Conservation (phyloP, 805 yeast genomes). For the Candida ulmi region DNA sequence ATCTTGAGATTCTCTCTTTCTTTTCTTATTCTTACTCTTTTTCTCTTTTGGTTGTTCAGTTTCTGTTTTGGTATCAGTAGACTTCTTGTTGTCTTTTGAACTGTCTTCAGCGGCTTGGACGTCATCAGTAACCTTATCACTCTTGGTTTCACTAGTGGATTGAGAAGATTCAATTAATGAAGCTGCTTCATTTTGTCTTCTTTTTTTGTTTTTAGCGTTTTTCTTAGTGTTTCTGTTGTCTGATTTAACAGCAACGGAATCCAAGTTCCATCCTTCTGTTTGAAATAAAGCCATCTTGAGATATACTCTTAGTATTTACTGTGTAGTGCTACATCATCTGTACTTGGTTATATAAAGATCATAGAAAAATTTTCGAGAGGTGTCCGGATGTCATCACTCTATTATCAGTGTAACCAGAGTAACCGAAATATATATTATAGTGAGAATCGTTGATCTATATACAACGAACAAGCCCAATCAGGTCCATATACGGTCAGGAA, state of each 20-base stretch:
- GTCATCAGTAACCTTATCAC: slow-evolving; percentile 1
- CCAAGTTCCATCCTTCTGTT: slow-evolving; percentile 79
- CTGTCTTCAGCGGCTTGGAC: slow-evolving; percentile 4
- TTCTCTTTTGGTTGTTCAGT: slow-evolving; percentile 6
- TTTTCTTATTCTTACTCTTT: slow-evolving; percentile 8
- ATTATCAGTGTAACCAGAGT: no score
- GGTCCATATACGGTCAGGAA: no score
- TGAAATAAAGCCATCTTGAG: slow-evolving; percentile 60
- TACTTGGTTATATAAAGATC: background rate
- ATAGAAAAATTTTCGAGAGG: background rate
- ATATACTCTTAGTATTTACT: no score
- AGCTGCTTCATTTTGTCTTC: slow-evolving; percentile 13
- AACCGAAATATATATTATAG: no score
- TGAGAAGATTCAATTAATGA: slow-evolving; percentile 4
- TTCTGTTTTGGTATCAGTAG: slow-evolving; percentile 6
- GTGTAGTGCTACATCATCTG: background rate
- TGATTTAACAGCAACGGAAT: slow-evolving; percentile 43
- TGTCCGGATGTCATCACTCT: slow-evolving; percentile 3
- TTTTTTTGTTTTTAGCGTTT: slow-evolving; percentile 21
- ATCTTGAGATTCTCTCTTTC: slow-evolving; percentile 3
- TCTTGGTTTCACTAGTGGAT: slow-evolving; percentile 9
- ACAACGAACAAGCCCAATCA: no score
- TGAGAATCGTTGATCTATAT: no score
- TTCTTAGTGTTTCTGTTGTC: slow-evolving; percentile 28
- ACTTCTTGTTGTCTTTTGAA: slow-evolving; percentile 3